A percentile compares a stretch with the other conserved stretches of the same genome.
phyloP scores from a whole-genome alignment of 1,284 basidiomycete species.

The Takashimella koratensis region DNA sequence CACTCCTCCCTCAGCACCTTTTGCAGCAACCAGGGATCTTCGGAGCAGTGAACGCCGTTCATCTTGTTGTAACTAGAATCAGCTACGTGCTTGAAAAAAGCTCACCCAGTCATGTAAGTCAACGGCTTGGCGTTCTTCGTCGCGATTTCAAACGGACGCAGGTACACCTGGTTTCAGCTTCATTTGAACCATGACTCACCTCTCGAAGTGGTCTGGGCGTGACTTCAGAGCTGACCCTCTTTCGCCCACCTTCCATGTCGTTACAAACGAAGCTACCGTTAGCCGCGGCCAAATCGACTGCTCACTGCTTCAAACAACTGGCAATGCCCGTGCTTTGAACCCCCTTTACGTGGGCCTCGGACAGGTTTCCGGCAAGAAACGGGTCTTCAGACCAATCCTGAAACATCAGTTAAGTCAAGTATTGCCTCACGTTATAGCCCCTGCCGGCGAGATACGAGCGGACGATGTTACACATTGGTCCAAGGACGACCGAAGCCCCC shows the following conservation, averaged over 20 bases:
- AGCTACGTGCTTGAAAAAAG: no score
- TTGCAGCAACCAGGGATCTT: slow-evolving; percentile 51
- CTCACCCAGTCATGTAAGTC: slow-evolving; percentile 34
- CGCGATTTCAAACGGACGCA: slow-evolving; percentile 72
- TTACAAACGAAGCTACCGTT: slow-evolving; percentile 42
- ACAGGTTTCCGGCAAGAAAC: slow-evolving; percentile 62
- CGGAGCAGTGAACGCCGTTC: slow-evolving; percentile 64
- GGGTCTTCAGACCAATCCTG: slow-evolving; percentile 74
- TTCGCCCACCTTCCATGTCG: slow-evolving; percentile 42
- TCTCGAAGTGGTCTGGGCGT: slow-evolving; percentile 63
- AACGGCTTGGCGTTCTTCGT: slow-evolving; percentile 58
- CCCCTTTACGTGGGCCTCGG: slow-evolving; percentile 67
- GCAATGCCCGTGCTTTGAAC: slow-evolving; percentile 67
- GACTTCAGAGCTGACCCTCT: slow-evolving; percentile 31
- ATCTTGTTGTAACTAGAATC: slow-evolving; percentile 57
- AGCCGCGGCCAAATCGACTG: no score
- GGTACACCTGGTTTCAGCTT: no score
- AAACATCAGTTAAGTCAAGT: slow-evolving; percentile 50
- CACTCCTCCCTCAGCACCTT: slow-evolving; percentile 24
- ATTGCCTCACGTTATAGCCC: no score
- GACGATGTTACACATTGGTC: slow-evolving; percentile 75
- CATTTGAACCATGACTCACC: no score
- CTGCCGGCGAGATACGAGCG: slow-evolving; percentile 70
- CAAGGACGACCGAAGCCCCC: slow-evolving; percentile 62
- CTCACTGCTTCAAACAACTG: slow-evolving; percentile 46